Evolutionary conservation across 2,329 filamentous ascomycete species (phyloP).

Genomic region (Trichophyton schoenleinii): DNA sequence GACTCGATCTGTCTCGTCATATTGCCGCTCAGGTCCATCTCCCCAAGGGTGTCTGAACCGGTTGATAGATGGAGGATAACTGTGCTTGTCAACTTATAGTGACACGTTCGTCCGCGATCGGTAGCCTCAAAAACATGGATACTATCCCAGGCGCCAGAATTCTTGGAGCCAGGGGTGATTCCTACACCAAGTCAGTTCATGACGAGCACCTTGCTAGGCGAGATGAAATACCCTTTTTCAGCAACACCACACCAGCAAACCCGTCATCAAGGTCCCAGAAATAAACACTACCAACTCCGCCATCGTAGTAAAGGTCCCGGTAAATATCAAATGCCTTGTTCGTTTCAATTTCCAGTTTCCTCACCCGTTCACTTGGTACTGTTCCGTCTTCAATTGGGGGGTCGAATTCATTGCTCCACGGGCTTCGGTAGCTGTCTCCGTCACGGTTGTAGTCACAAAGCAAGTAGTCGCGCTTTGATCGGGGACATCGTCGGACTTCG

Average conservation of each 20-base stretch:
- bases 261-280: constrained; percentile 98
- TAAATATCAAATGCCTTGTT: constrained; percentile 98
- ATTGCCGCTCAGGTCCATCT: constrained; percentile 88
- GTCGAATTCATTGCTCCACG: constrained; percentile 99
- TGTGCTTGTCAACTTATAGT: constrained; percentile 96
- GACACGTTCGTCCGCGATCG: constrained; percentile 78
- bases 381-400: constrained; percentile 79
- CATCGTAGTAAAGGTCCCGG: constrained; percentile 83
- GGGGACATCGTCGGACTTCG: constrained; percentile 69
- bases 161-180: constrained; percentile 53
- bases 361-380: constrained; percentile 76
- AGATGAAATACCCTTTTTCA: constrained; percentile 68
- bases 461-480: constrained; percentile 86
- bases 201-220: not conserved
- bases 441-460: constrained; percentile 99
- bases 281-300: constrained; percentile 89
- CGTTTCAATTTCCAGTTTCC: constrained; percentile 84
- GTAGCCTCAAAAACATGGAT: constrained; percentile 98
- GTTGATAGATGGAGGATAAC: constrained; percentile 82
- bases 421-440: constrained; percentile 91
- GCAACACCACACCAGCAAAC: constrained; percentile 84
- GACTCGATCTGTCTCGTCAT: constrained; percentile 95
- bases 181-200: constrained; percentile 31
- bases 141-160: constrained; percentile 84
- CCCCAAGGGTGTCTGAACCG: constrained; percentile 55